phyloP scores from a whole-genome alignment of 805 yeast species.

The Candida chilensis region DNA sequence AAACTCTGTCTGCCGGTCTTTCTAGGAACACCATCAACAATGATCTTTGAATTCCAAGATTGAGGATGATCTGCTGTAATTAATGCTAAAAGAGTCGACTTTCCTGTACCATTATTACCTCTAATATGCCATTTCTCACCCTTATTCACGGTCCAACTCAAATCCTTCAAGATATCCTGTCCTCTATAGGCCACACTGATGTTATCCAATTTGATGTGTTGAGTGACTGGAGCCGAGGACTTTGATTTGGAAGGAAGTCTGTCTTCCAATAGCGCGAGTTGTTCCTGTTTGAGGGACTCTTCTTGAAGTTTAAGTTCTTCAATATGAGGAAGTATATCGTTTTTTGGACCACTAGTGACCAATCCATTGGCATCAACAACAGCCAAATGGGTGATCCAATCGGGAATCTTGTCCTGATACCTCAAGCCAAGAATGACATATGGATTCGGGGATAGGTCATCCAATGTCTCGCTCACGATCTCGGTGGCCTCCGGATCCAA shows the following conservation, averaged over 20 bases:
- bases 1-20: slow-evolving; percentile 68
- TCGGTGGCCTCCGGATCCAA: slow-evolving; percentile 68
- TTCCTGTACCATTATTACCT: slow-evolving; percentile 91
- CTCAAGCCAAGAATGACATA: slow-evolving; percentile 69
- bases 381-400: slow-evolving; percentile 71
- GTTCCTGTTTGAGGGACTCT: neutral
- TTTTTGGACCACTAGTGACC: slow-evolving; percentile 33
- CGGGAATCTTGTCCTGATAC: slow-evolving; percentile 65
- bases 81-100: slow-evolving; percentile 77
- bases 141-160: slow-evolving; percentile 55
- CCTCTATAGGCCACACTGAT: slow-evolving; percentile 64
- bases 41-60: slow-evolving; percentile 73
- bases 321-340: slow-evolving; percentile 12
- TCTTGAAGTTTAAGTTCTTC: slow-evolving; percentile 9
- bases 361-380: slow-evolving; percentile 51
- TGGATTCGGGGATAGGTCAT: slow-evolving; percentile 32
- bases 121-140: slow-evolving; percentile 86
- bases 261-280: slow-evolving; percentile 4
- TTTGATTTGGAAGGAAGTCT: slow-evolving; percentile 2
- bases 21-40: slow-evolving; percentile 57
- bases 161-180: slow-evolving; percentile 44
- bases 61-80: slow-evolving; percentile 96
- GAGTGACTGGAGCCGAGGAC: slow-evolving; percentile 7
- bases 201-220: slow-evolving; percentile 44
- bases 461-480: slow-evolving; percentile 48